Percentiles rank a stretch among this genome's conserved stretches.
Conservation (phyloP, 2,329 filamentous ascomycete genomes). For the Penicillium digitatum region DNA sequence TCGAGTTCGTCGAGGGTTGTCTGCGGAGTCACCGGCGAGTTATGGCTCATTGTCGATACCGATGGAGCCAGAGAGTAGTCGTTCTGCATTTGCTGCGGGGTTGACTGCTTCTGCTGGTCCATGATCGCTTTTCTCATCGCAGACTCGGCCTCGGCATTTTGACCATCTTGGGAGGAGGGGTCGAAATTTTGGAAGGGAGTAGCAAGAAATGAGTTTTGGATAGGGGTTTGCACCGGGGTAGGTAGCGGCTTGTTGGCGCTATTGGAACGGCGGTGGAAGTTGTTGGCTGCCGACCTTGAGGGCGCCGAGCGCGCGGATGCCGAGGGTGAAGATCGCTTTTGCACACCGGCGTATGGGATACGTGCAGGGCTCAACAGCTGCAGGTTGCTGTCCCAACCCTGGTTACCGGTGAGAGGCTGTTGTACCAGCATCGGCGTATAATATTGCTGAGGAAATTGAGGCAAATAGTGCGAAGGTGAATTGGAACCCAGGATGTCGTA, state of each 20-base stretch:
- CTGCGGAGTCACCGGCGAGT: slow-evolving; percentile 60
- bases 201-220: slow-evolving; percentile 49
- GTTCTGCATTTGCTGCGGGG: slow-evolving; percentile 40
- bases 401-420: slow-evolving; percentile 34
- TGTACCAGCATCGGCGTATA: slow-evolving; percentile 41
- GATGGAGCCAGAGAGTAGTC: slow-evolving; percentile 54
- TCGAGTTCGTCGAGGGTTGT: slow-evolving; percentile 53
- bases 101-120: slow-evolving; percentile 40
- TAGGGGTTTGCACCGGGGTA: slow-evolving; percentile 54
- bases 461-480: slow-evolving; percentile 33
- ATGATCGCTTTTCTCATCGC: slow-evolving; percentile 58
- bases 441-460: slow-evolving; percentile 30
- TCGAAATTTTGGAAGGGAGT: slow-evolving; percentile 47
- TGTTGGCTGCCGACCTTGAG: slow-evolving; percentile 29
- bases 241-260: slow-evolving; percentile 51
- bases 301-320: slow-evolving; percentile 42
- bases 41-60: slow-evolving; percentile 58
- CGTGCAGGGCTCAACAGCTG: slow-evolving; percentile 37
- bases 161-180: slow-evolving; percentile 40
- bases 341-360: slow-evolving; percentile 30
- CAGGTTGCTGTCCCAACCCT: slow-evolving; percentile 36
- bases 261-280: slow-evolving; percentile 38
- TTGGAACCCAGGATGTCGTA: slow-evolving; percentile 33
- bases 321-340: slow-evolving; percentile 43
- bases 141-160: slow-evolving; percentile 50